These are phyloP conservation scores for Suhomyces vadensis DNA, from an alignment of 805 yeast genomes.

Conservation along the genomic window DNA sequence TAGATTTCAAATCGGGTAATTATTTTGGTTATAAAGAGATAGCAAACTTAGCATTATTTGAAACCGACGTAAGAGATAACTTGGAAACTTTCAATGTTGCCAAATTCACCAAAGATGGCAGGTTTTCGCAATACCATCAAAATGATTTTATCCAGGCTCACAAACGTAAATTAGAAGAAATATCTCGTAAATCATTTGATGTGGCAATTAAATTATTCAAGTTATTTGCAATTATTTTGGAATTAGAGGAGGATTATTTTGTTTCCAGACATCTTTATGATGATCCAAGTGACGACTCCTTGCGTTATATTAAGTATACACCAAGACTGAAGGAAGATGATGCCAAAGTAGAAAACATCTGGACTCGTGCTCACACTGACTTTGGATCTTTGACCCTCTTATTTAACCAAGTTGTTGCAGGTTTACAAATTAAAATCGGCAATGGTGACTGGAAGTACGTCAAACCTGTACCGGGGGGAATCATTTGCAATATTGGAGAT, in stretches of 20 bases:
- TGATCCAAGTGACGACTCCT: constrained; percentile 35
- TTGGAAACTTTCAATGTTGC: constrained; percentile 34
- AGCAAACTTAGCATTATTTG: constrained; percentile 32
- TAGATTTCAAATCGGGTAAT: constrained; percentile 29
- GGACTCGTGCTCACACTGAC: constrained; percentile 40
- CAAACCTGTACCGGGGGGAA: constrained; percentile 31
- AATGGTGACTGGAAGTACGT: constrained; percentile 38
- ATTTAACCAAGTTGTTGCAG: constrained; percentile 37
- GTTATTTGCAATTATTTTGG: constrained; percentile 35
- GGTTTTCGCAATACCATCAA: constrained; percentile 19
- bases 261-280: constrained; percentile 32
- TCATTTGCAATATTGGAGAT: constrained; percentile 38
- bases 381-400: constrained; percentile 37
- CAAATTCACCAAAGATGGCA: constrained; percentile 26
- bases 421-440: constrained; percentile 30
- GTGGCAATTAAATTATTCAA: constrained; percentile 25
- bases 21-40: constrained; percentile 35
- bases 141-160: constrained; percentile 25
- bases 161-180: constrained; percentile 19
- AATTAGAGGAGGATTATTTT: constrained; percentile 34
- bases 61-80: constrained; percentile 29
- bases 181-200: constrained; percentile 25
- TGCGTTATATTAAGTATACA: constrained; percentile 35
- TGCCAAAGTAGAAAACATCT: constrained; percentile 28
- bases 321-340: constrained; percentile 31